Conservation (phyloP, 768 basidiomycete genomes). For the Agrocybe praecox region DNA sequence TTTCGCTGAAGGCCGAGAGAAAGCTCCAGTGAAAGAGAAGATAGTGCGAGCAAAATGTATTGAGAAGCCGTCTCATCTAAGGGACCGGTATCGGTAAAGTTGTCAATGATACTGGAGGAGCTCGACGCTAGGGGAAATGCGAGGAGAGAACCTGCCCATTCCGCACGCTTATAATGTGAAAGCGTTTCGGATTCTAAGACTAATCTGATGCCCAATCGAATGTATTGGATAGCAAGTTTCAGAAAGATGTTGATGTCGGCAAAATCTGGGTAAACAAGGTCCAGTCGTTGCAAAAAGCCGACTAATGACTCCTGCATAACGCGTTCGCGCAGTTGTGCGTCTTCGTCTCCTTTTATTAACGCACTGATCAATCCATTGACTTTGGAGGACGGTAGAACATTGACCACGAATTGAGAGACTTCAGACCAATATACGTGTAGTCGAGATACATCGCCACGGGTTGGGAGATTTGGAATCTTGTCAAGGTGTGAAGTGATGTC, state of each 20-base stretch:
- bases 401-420: conserved; percentile 72
- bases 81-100: conserved; percentile 24
- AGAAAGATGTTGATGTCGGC: conserved; percentile 72
- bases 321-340: conserved; percentile 56
- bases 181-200: conserved; percentile 21
- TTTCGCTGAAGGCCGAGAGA: conserved; percentile 39
- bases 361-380: conserved; percentile 46
- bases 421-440: conserved; percentile 75
- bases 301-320: conserved; percentile 79
- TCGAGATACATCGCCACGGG: conserved; percentile 43
- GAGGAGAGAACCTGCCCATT: conserved; percentile 34
- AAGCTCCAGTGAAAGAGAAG: conserved; percentile 47
- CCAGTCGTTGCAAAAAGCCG: conserved; percentile 76
- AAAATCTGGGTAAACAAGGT: conserved; percentile 67
- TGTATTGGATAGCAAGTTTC: conserved; percentile 61
- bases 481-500: conserved; percentile 29
- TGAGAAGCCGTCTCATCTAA: conserved; percentile 37
- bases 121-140: conserved; percentile 58
- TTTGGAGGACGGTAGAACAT: conserved; percentile 51
- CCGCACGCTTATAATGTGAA: conserved; percentile 14
- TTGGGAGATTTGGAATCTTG: conserved; percentile 28
- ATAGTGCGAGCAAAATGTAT: conserved; percentile 48
- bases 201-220: conserved; percentile 75
- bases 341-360: conserved; percentile 36
- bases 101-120: conserved; percentile 34